Evolutionary conservation across 2,329 filamentous ascomycete genomes (phyloP).

Genomic region (Colletotrichum gigasporum): DNA sequence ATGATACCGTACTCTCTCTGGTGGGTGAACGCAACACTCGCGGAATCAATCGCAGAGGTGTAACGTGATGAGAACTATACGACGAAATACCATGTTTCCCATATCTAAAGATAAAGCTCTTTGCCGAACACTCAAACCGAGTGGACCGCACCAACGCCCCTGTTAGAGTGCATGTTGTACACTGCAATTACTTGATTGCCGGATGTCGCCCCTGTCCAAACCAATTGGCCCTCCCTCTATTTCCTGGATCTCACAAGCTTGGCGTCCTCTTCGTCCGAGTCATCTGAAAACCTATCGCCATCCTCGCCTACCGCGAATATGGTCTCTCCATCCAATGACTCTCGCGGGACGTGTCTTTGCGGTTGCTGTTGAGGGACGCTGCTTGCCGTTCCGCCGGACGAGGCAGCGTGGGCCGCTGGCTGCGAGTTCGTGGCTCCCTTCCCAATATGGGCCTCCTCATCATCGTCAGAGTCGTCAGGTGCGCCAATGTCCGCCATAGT

Average conservation of each 20-base stretch:
- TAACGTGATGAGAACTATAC: neutral
- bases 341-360: conserved; percentile 53
- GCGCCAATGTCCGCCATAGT: conserved; percentile 94
- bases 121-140: neutral
- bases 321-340: conserved; percentile 83
- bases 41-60: too few relatives aligned
- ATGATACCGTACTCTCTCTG: conserved; percentile 1
- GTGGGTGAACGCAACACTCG: too few relatives aligned
- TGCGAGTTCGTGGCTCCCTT: conserved; percentile 39
- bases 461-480: conserved; percentile 69
- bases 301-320: conserved; percentile 95
- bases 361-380: conserved; percentile 28
- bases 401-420: conserved; percentile 26
- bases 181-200: conserved; percentile 27
- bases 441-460: conserved; percentile 65
- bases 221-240: conserved; percentile 36
- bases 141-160: conserved; percentile 16
- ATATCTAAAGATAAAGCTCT: conserved; percentile 5
- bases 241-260: conserved; percentile 61
- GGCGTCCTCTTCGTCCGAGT: conserved; percentile 70
- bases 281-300: conserved; percentile 83
- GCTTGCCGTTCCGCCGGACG: conserved; percentile 15
- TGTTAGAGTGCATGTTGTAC: conserved; percentile 17
- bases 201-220: neutral
- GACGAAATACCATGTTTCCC: neutral